Base-by-base conservation (phyloP, 2,329 filamentous ascomycete species). In the Monosporascus sp. region DNA sequence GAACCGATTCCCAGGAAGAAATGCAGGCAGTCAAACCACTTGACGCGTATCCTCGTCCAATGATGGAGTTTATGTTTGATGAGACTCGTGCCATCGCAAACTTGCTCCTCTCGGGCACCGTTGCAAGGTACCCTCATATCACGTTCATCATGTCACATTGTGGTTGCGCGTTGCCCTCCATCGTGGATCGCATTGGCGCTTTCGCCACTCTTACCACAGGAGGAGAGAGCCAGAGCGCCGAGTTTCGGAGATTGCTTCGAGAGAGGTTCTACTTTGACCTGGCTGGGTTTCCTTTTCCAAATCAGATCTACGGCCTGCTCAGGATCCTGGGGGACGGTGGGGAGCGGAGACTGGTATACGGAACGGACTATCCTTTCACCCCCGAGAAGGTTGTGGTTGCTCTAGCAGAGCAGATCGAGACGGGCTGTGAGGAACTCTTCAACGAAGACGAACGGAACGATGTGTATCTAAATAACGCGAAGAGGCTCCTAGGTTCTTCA, bases 341-440 rank as follows among this genome's bases (percentile, higher is more conserved):
- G 1, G 67, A 73, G 50, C 24, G 6, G 24, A 25, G 24, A 25
- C 24, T 25, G 24, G 3, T 25, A 3, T 25, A 25, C 5, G 24
- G 79, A 4, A 78, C 71, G 53, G 78, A 82, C 58, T 82, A 72
- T 54, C 77, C 78, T 0, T 81, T 74, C 53, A 81, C 77, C 1
- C 68, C 70, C 5, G 68, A 54, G 45, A 50, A 52, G 31, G 45
- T 52, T 8, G 50, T 53, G 65, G 3, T 54, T 57, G 14, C 67
- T 63, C 65, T 79, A 58, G 65, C 69, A 36, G 62, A 63, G 7
- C 63, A 66, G 55, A 71, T 79, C 73, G 72, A 74, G 49, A 61
- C 65, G 35, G 75, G 72, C 1, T 58, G 74, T 46, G 67, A 68
- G 54, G 56, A 61, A 48, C 49, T 75, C 48, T 76, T 74, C 45